phyloP scores from a whole-genome alignment of 2,329 filamentous ascomycete genomes.

The Talaromyces sp. region DNA sequence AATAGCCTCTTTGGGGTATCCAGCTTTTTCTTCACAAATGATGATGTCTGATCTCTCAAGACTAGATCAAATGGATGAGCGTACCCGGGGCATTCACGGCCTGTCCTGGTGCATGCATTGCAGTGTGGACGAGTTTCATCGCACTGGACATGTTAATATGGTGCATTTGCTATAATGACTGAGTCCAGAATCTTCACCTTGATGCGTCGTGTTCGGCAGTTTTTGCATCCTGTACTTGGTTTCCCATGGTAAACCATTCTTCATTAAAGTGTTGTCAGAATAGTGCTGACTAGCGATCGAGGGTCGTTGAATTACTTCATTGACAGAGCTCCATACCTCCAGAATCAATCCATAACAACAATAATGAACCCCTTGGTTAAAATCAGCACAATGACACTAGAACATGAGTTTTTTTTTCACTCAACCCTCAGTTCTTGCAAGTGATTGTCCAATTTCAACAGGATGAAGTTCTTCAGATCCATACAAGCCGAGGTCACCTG shows the following conservation, averaged over 20 bases:
- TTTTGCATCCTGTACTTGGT: slow-evolving; percentile 31
- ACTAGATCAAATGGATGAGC: slow-evolving; percentile 33
- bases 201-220: slow-evolving; percentile 33
- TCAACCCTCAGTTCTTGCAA: too few species aligned
- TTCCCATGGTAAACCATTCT: slow-evolving; percentile 33
- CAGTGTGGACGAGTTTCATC: slow-evolving; percentile 36
- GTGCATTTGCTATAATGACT: background rate
- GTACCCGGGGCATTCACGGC: slow-evolving; percentile 33
- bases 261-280: background rate
- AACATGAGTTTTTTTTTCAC: background rate
- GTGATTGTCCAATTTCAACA: background rate
- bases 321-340: background rate
- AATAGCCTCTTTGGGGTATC: background rate
- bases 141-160: slow-evolving; percentile 23
- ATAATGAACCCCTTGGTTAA: too few species aligned
- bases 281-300: background rate
- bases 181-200: slow-evolving; percentile 21
- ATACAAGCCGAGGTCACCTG: slow-evolving; percentile 5
- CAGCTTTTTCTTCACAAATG: slow-evolving; percentile 7
- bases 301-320: background rate
- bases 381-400: background rate
- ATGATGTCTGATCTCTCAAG: slow-evolving; percentile 28
- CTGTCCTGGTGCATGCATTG: slow-evolving; percentile 30
- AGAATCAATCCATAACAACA: background rate
- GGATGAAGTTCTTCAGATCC: background rate